phyloP scores from a whole-genome alignment of 2,329 filamentous ascomycete species.

The Pochonia chlamydosporia region DNA sequence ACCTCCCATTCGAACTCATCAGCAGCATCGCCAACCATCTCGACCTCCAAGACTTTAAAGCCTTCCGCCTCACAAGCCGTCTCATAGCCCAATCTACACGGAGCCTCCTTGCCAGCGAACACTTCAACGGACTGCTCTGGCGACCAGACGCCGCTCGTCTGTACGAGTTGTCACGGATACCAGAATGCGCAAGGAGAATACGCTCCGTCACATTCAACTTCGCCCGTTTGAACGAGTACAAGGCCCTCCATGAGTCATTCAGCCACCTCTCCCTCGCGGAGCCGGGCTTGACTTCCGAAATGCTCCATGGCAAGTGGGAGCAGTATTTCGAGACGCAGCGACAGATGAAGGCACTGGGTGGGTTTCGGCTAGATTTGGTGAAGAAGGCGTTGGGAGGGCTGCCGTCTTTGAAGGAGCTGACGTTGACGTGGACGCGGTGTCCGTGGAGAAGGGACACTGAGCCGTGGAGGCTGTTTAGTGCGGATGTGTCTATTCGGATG shows the following conservation, averaged over 20 bases:
- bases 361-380: background rate
- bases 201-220: constrained; percentile 40
- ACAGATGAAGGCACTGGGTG: constrained; percentile 12
- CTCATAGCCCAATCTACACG: constrained; percentile 35
- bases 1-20: constrained; percentile 33
- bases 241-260: constrained; percentile 28
- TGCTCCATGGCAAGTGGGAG: constrained; percentile 29
- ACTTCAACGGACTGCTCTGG: constrained; percentile 38
- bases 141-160: constrained; percentile 39
- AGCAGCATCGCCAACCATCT: constrained; percentile 37
- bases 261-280: constrained; percentile 31
- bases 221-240: constrained; percentile 34
- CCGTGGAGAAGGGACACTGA: constrained; percentile 14
- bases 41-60: constrained; percentile 30
- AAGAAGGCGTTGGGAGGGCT: constrained; percentile 10
- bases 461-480: constrained; percentile 7
- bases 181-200: constrained; percentile 35
- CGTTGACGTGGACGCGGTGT: constrained; percentile 17
- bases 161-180: constrained; percentile 35
- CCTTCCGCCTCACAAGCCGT: constrained; percentile 33
- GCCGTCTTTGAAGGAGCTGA: constrained; percentile 15
- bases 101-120: constrained; percentile 33
- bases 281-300: constrained; percentile 28
- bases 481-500: constrained; percentile 13
- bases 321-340: constrained; percentile 30